A percentile compares a stretch with the other conserved stretches of the same genome.
phyloP scores from a whole-genome alignment of 2,329 filamentous ascomycete genomes.

The Ophiobolus disseminans region DNA sequence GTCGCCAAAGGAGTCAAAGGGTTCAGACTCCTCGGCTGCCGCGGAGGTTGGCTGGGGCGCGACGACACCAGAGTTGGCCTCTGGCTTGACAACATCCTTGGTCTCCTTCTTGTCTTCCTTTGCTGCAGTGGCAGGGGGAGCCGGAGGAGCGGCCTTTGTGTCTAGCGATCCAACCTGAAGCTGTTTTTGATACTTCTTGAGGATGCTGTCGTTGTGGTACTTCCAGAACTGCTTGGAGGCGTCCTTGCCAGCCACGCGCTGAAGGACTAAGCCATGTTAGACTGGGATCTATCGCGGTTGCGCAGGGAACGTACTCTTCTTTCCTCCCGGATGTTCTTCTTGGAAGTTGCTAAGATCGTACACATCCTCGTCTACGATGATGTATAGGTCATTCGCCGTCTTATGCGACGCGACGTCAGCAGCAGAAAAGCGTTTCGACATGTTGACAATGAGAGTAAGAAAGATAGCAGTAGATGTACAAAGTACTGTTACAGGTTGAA shows the following conservation, averaged over 20 bases:
- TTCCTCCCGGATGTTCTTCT: slow-evolving; percentile 67
- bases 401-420: slow-evolving; percentile 91
- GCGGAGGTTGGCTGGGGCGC: slow-evolving; percentile 48
- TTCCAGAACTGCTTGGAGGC: slow-evolving; percentile 74
- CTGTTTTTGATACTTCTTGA: slow-evolving; percentile 68
- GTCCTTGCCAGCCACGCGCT: slow-evolving; percentile 70
- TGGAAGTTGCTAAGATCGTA: slow-evolving; percentile 83
- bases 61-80: slow-evolving; percentile 64
- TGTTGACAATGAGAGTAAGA: slow-evolving; percentile 50
- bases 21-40: slow-evolving; percentile 66
- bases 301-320: slow-evolving; percentile 65
- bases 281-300: background rate
- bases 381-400: slow-evolving; percentile 84
- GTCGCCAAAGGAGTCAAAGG: slow-evolving; percentile 83
- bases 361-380: slow-evolving; percentile 92
- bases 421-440: slow-evolving; percentile 87
- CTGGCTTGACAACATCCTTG: slow-evolving; percentile 61
- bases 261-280: slow-evolving; percentile 59
- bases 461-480: slow-evolving; percentile 8
- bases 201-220: slow-evolving; percentile 66
- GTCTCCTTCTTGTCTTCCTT: slow-evolving; percentile 55
- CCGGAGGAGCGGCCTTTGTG: slow-evolving; percentile 69
- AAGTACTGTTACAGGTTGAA: slow-evolving; percentile 18
- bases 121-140: slow-evolving; percentile 58
- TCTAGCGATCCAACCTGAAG: slow-evolving; percentile 77